Conservation (phyloP, 192 early-diverging fungal species). For the Backusella psychrophila region DNA sequence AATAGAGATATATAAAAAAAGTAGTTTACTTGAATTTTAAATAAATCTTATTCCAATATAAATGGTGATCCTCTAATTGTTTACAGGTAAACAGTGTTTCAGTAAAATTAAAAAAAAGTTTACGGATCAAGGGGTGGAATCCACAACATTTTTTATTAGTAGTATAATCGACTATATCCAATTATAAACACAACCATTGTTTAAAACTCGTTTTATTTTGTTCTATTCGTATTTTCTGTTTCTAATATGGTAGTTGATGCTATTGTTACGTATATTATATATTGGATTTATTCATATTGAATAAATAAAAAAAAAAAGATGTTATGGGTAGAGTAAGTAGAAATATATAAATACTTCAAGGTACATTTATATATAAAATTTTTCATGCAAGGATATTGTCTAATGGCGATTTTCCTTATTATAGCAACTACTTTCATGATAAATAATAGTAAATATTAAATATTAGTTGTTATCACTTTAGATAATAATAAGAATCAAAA, state of each 20-base stretch:
- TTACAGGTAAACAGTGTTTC: not conserved
- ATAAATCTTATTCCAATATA: not conserved
- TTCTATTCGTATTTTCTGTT: not conserved
- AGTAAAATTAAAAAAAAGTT: slow-evolving; percentile 5
- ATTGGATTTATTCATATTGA: too few relatives aligned
- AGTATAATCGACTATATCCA: not conserved
- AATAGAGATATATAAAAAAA: not conserved
- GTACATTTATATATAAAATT: not conserved
- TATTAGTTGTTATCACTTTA: not conserved
- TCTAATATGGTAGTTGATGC: not conserved
- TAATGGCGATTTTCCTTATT: not conserved
- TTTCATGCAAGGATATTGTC: not conserved
- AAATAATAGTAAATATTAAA: not conserved
- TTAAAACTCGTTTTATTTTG: not conserved
- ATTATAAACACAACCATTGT: not conserved
- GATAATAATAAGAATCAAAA: not conserved
- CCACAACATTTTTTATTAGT: not conserved
- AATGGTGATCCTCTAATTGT: not conserved
- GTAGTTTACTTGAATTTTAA: not conserved
- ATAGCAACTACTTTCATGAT: not conserved
- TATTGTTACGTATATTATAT: not conserved
- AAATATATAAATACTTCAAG: not conserved
- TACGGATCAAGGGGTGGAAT: not conserved
- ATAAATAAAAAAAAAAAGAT: not conserved
- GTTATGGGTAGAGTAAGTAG: not conserved